Evolutionary conservation across 371 early-diverging fungal species (phyloP), one percentile per base, ranked within the genome.

Genomic region (Synchytrium microbalum): DNA sequence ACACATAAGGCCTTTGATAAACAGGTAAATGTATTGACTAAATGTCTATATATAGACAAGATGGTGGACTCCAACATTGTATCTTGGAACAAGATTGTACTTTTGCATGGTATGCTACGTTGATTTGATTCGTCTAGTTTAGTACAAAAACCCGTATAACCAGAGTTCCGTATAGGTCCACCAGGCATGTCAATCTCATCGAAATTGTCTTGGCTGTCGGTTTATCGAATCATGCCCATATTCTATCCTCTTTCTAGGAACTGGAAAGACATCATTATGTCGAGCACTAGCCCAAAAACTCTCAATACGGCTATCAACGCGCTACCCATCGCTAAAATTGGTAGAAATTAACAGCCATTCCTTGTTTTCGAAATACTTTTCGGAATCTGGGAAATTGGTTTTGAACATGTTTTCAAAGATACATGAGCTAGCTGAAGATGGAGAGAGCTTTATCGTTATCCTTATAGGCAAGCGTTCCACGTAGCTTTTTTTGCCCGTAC

Each of bases 41-140:
- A n/a, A 10, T n/a, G 29, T 46, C 10, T 23, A 30, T 13, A 23
- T 25, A 14, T 56, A 32, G 83, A 84, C 58, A 58, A 63, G 28
- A 66, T 54, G 28, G 79, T 86, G 23, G 77, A 84, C 46, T 65
- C 77, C 2, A 64, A 82, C 62, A 75, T 84, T 54, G 72, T 86
- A 13, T 71, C 79, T 24, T 80, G 69, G 63, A 78, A 78, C 72
- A 67, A 83, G 24, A 79, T 85, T 26, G 74, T 82, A 8, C 65
- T 87, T 52, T 72, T 87, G 32, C 83, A 88, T 68, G 89, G 89
- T 38, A n/a, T n/a, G n/a, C n/a, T n/a, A n/a, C n/a, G n/a, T n/a
- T n/a, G n/a, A n/a, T n/a, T n/a, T n/a, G n/a, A n/a, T n/a, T n/a
- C n/a, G n/a, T n/a, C n/a, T n/a, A 1, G 83, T 84, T 2, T 85